phyloP scores from a whole-genome alignment of 1,139 yeast genomes.

The Oligophagozyma castellii region DNA sequence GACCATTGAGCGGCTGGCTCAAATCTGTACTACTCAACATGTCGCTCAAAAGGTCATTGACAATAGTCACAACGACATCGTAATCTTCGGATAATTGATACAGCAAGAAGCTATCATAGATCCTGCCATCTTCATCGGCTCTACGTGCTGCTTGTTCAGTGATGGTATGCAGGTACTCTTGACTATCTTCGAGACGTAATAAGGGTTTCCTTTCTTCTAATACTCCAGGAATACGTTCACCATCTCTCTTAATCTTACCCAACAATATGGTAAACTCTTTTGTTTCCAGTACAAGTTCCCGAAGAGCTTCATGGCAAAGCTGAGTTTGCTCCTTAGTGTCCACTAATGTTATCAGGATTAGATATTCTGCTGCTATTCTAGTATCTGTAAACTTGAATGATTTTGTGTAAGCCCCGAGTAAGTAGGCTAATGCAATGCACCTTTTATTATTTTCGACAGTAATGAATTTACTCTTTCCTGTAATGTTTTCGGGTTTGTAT shows the following conservation, averaged over 20 bases:
- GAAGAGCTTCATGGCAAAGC: constrained; percentile 64
- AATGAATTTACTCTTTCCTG: constrained; percentile 21
- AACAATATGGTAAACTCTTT: constrained; percentile 70
- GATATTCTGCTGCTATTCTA: constrained; percentile 77
- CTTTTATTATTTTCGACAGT: constrained; percentile 25
- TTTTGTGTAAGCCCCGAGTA: constrained; percentile 61
- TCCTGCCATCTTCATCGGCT: constrained; percentile 88
- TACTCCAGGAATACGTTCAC: constrained; percentile 70
- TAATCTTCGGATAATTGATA: constrained; percentile 85
- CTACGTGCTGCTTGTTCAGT: constrained; percentile 75
- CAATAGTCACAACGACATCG: constrained; percentile 65
- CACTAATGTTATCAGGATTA: constrained; percentile 53
- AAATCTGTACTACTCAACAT: constrained; percentile 61
- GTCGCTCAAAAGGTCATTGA: constrained; percentile 72
- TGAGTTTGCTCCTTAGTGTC: constrained; percentile 33
- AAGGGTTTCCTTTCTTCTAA: constrained; percentile 69
- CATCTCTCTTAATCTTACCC: constrained; percentile 69
- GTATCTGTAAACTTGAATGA: constrained; percentile 81
- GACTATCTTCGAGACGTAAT: constrained; percentile 42
- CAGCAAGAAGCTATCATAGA: constrained; percentile 70
- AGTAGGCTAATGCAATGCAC: constrained; percentile 42
- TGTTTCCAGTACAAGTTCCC: constrained; percentile 75
- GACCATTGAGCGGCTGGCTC: constrained; percentile 38
- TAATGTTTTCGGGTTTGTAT: constrained; percentile 7
- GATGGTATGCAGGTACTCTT: constrained; percentile 47